Conservation (phyloP, 176 grass and related monocot genomes). For the Oryza meyeriana region DNA sequence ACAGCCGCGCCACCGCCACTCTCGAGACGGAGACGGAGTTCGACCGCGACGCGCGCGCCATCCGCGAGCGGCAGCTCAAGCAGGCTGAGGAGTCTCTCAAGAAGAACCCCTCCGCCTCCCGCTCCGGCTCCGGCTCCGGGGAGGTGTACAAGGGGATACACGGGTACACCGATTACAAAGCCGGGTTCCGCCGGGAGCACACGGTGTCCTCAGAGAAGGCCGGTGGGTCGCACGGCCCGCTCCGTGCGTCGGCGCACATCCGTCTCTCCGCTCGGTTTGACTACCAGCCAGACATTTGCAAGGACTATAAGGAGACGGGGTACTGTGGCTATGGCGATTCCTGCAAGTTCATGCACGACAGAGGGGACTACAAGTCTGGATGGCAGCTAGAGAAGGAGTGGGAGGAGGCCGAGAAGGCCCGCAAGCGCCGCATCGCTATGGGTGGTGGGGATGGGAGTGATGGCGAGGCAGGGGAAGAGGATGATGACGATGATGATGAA, state of each 20-base stretch:
- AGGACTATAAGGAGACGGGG: constrained; percentile 98
- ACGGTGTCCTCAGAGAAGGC: constrained; percentile 88
- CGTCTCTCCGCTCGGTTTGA: constrained; percentile 72
- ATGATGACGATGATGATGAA: constrained; percentile 47
- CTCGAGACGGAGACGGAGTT: constrained; percentile 86
- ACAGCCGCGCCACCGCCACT: constrained; percentile 65
- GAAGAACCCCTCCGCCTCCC: constrained; percentile 44
- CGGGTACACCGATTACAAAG: constrained; percentile 86
- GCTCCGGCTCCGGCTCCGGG: constrained; percentile 12
- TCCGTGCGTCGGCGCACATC: constrained; percentile 74
- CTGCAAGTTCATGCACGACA: constrained; percentile 98
- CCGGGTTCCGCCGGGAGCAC: constrained; percentile 78
- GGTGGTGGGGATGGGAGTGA: constrained; percentile 41
- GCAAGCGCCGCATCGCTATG: constrained; percentile 54
- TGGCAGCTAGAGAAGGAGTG: constrained; percentile 94
- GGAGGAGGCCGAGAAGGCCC: constrained; percentile 69
- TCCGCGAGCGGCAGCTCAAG: constrained; percentile 82
- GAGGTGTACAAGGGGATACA: constrained; percentile 80
- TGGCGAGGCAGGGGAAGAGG: constrained; percentile 29
- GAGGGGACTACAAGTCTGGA: constrained; percentile 95
- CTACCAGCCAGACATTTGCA: constrained; percentile 92
- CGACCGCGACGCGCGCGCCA: constrained; percentile 69
- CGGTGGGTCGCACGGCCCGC: constrained; percentile 66
- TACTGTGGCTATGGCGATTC: constrained; percentile 89
- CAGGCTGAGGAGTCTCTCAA: constrained; percentile 58